Evolutionary conservation across 179 eudicot genomes (phyloP).

Genomic region (Amaranthus tricolor): DNA sequence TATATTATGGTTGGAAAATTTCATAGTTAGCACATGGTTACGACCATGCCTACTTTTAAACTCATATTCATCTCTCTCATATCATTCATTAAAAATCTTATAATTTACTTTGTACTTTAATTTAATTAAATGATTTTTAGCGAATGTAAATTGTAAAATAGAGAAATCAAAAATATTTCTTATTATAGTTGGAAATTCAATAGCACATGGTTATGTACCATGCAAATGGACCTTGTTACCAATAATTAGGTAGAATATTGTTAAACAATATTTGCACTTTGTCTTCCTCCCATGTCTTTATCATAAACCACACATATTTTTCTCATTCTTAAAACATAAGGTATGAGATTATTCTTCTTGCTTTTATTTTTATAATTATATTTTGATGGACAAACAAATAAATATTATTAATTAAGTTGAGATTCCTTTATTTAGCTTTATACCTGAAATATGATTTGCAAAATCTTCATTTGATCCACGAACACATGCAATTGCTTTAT

Average conservation of each 20-base stretch:
- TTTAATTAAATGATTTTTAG: background rate
- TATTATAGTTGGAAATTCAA: background rate
- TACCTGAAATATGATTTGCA: background rate
- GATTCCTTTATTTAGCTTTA: background rate
- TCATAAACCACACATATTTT: slow-evolving; percentile 14
- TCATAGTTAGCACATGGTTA: slow-evolving; percentile 15
- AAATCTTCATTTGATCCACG: slow-evolving; percentile 3
- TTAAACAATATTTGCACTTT: background rate
- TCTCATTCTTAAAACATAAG: background rate
- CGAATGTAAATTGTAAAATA: background rate
- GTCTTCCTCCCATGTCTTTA: slow-evolving; percentile 21
- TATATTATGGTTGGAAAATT: background rate
- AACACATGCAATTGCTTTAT: no score
- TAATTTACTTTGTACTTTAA: no score
- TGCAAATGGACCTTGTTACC: slow-evolving; percentile 7
- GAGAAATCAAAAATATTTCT: background rate
- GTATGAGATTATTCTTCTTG: background rate
- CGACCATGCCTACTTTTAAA: no score
- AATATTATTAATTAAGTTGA: slow-evolving; percentile 1
- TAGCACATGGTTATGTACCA: slow-evolving; percentile 27
- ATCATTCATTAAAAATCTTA: no score
- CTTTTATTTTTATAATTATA: background rate
- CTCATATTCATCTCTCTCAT: no score
- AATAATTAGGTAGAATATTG: background rate
- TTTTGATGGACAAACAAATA: background rate